phyloP scores from a whole-genome alignment of 768 basidiomycete species.

The Amanita jacksonii region DNA sequence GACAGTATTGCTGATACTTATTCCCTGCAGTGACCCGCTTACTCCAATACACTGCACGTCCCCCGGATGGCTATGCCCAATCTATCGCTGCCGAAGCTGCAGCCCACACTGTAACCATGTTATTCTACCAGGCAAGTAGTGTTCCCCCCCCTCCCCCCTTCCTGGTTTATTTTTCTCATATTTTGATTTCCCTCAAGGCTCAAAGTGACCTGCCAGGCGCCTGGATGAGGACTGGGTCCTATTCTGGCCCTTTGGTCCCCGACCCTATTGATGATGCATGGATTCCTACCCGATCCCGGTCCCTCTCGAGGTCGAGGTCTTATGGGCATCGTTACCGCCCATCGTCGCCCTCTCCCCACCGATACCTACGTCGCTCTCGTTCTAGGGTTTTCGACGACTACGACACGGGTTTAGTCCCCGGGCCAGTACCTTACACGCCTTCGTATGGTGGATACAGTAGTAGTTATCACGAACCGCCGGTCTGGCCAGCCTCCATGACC shows the following conservation, averaged over 20 bases:
- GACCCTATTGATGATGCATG: slow-evolving; percentile 26
- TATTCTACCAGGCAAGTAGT: slow-evolving; percentile 49
- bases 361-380: slow-evolving; percentile 13
- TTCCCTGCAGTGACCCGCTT: slow-evolving; percentile 40
- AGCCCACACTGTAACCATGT: slow-evolving; percentile 53
- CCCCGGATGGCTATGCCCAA: slow-evolving; percentile 35
- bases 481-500: neutral
- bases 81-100: slow-evolving; percentile 52
- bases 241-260: slow-evolving; percentile 23
- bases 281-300: slow-evolving; percentile 15
- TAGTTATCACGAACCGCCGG: neutral
- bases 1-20: neutral
- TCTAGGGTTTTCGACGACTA: slow-evolving; percentile 1
- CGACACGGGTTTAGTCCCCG: neutral
- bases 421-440: neutral
- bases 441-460: slow-evolving; percentile 2
- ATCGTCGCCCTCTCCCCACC: slow-evolving; percentile 2
- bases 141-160: too few relatives aligned
- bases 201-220: slow-evolving; percentile 15
- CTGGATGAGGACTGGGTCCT: slow-evolving; percentile 2
- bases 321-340: slow-evolving; percentile 2
- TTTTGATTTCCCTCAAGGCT: slow-evolving; percentile 26
- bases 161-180: too few relatives aligned
- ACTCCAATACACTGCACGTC: slow-evolving; percentile 38
- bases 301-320: slow-evolving; percentile 28